A percentile compares a stretch with the other conserved stretches of the same genome.
These are phyloP conservation scores for Monilinia laxa DNA, from an alignment of 2,329 filamentous ascomycete genomes.

Conservation along the genomic window DNA sequence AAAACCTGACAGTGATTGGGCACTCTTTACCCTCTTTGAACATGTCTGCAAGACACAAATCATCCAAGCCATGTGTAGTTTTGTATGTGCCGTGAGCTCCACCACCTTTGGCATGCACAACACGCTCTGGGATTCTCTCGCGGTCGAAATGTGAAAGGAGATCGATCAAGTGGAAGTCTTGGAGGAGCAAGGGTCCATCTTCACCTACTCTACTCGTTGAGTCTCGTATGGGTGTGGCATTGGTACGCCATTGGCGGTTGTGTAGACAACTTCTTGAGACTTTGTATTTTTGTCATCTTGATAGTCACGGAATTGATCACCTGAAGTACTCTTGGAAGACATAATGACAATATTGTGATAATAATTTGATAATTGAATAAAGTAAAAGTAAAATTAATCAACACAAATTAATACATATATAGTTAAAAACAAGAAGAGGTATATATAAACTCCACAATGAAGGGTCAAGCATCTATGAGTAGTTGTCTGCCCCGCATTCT, in stretches of 20 bases:
- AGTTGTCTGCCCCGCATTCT: neutral
- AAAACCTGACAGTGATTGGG: conserved; percentile 66
- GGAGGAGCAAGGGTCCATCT: conserved; percentile 57
- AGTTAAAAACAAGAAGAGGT: neutral
- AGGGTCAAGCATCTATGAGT: neutral
- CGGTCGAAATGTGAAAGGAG: conserved; percentile 60
- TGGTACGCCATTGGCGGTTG: conserved; percentile 45
- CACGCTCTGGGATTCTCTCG: conserved; percentile 56
- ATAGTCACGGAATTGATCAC: conserved; percentile 44
- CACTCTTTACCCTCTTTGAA: conserved; percentile 67
- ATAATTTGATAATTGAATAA: neutral
- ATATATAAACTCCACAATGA: neutral
- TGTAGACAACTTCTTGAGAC: conserved; percentile 50
- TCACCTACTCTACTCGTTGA: conserved; percentile 42
- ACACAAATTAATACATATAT: neutral
- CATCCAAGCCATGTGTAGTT: conserved; percentile 51
- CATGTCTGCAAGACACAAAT: conserved; percentile 53
- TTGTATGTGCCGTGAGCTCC: conserved; percentile 58
- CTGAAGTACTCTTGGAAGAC: conserved; percentile 40
- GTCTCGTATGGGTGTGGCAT: conserved; percentile 58
- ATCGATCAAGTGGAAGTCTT: conserved; percentile 62
- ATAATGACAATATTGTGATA: conserved; percentile 22
- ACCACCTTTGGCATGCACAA: conserved; percentile 60
- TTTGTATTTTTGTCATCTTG: conserved; percentile 44
- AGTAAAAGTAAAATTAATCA: neutral